These are phyloP conservation scores for Phellinidium pouzarii DNA, from an alignment of 1,284 basidiomycete genomes.

Conservation along the genomic window DNA sequence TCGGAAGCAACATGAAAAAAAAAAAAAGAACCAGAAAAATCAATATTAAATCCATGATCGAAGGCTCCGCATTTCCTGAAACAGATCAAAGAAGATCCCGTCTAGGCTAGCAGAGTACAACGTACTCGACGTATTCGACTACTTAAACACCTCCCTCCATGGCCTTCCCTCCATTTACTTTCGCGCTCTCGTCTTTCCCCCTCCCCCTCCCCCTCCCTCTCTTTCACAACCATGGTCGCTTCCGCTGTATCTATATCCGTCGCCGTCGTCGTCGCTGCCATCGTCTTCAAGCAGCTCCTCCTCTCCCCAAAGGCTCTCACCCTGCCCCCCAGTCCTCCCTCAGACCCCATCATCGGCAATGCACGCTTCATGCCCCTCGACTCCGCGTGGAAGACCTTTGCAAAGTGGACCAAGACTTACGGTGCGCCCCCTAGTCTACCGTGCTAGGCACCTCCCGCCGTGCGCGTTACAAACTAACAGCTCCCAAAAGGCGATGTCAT, in stretches of 20 bases:
- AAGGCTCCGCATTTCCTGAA: too few species aligned
- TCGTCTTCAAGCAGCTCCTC: slow-evolving; percentile 1
- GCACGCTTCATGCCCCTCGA: slow-evolving; percentile 26
- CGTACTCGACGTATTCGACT: too few species aligned
- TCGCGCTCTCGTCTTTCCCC: neutral
- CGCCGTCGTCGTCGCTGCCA: neutral
- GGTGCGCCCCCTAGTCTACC: slow-evolving; percentile 21
- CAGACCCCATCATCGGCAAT: slow-evolving; percentile 30
- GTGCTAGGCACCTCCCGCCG: neutral
- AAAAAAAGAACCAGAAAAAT: too few species aligned
- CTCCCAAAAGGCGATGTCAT: slow-evolving; percentile 29
- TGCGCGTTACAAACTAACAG: neutral
- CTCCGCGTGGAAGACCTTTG: slow-evolving; percentile 27
- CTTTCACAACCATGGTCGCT: neutral
- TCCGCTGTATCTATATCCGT: neutral
- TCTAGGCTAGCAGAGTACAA: too few species aligned
- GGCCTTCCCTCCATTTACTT: too few species aligned
- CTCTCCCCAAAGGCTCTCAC: neutral
- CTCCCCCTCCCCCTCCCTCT: neutral
- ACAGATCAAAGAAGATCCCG: too few species aligned
- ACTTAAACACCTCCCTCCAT: too few species aligned
- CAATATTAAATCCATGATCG: too few species aligned
- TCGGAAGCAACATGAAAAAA: too few species aligned
- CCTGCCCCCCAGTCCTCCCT: slow-evolving; percentile 29
- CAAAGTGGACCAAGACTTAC: slow-evolving; percentile 29